phyloP scores from a whole-genome alignment of 495 filamentous ascomycete species.

The Tirmania nivea region DNA sequence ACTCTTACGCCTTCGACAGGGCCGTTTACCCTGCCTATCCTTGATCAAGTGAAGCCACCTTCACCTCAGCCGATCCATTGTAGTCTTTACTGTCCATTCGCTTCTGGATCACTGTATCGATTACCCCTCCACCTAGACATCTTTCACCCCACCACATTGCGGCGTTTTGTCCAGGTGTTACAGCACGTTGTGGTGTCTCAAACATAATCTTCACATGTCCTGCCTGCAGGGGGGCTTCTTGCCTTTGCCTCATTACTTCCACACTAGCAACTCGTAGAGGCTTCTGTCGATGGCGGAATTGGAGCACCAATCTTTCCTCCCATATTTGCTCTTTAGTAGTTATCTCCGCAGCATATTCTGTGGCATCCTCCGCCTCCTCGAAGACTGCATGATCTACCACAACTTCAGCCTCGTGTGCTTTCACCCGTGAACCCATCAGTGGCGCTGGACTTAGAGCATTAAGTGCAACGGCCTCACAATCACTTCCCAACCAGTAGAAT shows the following conservation, averaged over 20 bases:
- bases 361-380: too few relatives aligned
- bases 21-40: too few relatives aligned
- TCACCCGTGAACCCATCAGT: background rate
- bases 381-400: background rate
- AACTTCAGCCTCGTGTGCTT: background rate
- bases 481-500: constrained; percentile 16
- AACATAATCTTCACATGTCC: constrained; percentile 10
- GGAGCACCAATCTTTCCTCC: constrained; percentile 10
- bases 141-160: constrained; percentile 16
- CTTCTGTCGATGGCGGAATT: constrained; percentile 17
- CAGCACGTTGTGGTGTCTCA: constrained; percentile 10
- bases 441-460: background rate
- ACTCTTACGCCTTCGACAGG: too few relatives aligned
- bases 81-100: too few relatives aligned
- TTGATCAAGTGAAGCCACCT: too few relatives aligned
- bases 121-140: constrained; percentile 16
- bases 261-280: constrained; percentile 7
- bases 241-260: constrained; percentile 1
- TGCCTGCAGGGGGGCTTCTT: background rate
- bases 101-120: constrained; percentile 4
- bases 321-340: background rate
- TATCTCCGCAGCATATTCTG: background rate
- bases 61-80: too few relatives aligned
- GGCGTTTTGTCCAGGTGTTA: constrained; percentile 15
- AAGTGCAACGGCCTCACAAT: constrained; percentile 9